Base-by-base conservation (phyloP, 1,284 basidiomycete genomes). In the Cystobasidium sp. region DNA sequence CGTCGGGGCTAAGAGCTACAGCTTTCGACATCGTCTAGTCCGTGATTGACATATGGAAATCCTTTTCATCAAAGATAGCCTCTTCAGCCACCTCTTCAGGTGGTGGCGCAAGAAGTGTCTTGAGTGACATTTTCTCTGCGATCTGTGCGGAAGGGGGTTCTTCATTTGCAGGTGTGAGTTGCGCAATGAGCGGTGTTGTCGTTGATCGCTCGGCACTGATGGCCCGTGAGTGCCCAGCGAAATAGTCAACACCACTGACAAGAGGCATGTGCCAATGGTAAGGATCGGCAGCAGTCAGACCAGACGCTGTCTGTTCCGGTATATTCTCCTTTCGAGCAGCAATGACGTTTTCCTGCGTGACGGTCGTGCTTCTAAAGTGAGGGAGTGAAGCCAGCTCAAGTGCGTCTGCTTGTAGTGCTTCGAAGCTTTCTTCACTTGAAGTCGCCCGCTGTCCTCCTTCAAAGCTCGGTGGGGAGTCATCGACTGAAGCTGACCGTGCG, bases 201-300 rank as follows among this genome's bases (percentile, higher is more conserved):
- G 69, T 72, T 1, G 69, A 72, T 8, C 69, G 43, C 41, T 72
- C 69, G 39, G 69, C 69, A 41, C 61, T 64, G 3, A 72, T 56
- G 18, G 69, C 59, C 24, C 69, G 31, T 9, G 43, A 63, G 24
- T 56, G 56, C 9, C 59, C 53, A 43, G 56, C 46, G 49, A 49
- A 55, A 20, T 65, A 65, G 10, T 65, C 62, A 3, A 65, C n/a
- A 14, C 62, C 62, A 51, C 62, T 65, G 46, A 49, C 41, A 12
- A 47, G 31, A 9, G 62, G 62, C 47, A 65, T 37, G 18, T 65
- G 62, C 62, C 62, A 65, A 37, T 65, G 37, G 20, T 65, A 65
- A 10, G 44, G 24, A 51, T 49, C 62, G 16, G 10, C 20, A 7
- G 41, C 37, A n/a, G 59, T 44, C 39, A 20, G 22, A 20, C 39